These are phyloP conservation scores for Boletus reticulatus DNA, from an alignment of 768 basidiomycete species.

Conservation along the genomic window DNA sequence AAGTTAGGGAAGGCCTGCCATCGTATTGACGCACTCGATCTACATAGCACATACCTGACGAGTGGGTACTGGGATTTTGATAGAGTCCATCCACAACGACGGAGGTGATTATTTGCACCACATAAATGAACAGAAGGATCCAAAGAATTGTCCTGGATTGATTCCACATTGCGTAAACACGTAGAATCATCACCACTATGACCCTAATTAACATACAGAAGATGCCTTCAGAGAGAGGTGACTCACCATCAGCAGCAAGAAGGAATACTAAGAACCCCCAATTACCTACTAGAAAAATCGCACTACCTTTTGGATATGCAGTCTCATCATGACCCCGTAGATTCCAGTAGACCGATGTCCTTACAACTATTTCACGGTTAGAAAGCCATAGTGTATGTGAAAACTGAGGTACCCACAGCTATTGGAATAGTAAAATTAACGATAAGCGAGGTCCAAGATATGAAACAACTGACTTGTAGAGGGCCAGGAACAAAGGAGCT, in stretches of 20 bases:
- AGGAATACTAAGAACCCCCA: neutral
- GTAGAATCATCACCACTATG: neutral
- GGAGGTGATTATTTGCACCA: neutral
- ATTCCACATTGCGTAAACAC: neutral
- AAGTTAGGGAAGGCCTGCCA: too few species aligned
- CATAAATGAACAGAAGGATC: neutral
- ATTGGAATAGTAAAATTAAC: neutral
- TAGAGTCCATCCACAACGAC: neutral
- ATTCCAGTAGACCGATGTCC: neutral
- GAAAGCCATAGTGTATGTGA: neutral
- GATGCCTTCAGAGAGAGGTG: neutral
- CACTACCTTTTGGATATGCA: neutral
- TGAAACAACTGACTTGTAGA: neutral
- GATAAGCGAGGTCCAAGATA: neutral
- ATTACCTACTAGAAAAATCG: neutral
- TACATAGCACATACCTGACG: neutral
- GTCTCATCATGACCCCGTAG: neutral
- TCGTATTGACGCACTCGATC: too few species aligned
- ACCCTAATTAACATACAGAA: neutral
- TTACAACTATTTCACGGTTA: neutral
- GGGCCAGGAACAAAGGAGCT: neutral
- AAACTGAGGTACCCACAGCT: neutral
- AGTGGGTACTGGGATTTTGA: neutral
- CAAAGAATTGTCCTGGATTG: neutral
- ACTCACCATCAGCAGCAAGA: neutral